Evolutionary conservation across 169 alveolate species (phyloP), one percentile per base, ranked within the genome.

Genomic region (Plasmodium yoelii): DNA sequence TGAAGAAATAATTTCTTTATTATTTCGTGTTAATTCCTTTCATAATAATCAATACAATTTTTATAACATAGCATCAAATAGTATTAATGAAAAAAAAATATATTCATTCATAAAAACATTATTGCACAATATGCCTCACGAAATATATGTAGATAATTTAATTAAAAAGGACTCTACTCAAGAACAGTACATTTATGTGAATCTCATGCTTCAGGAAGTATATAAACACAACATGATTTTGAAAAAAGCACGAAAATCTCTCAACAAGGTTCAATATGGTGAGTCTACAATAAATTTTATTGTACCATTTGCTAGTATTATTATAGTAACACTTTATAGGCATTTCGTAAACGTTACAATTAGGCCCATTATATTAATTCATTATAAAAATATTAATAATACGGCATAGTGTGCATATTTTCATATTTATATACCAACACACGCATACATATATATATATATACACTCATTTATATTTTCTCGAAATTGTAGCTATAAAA

Each of bases 251-350:
- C 72, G 91, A 15, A 86, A 13, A 10, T 86, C 91, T 13, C 71
- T 86, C 7, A 49, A 51, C 70, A 86, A 86, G 70, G 91, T 86
- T n/a, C 91, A 86, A 15, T 86, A 44, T 19, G 91, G 91, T 86
- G 71, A 19, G 70, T 60, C 51, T 18, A 12, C 42, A 7, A 55
- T 2, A 22, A 60, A 7, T 51, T 19, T 44, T 5, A 2, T 46
- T 51, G 59, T 51, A 15, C 8, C 3, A n/a, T 49, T n/a, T n/a
- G 59, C 15, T 10, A 28, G 39, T 28, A 1, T 5, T 34, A 34
- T 34, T 34, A 34, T 34, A 34, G 42, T 34, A 34, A 34, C 42
- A 3, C 42, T 34, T 34, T 34, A 34, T 34, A 34, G 42, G 6
- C 42, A 34, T 34, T 34, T 34, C 42, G 42, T 34, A 34, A 34